Conservation (phyloP, 225 moss, liverwort and hornwort species). For the Physcomitrellopsis africana region DNA sequence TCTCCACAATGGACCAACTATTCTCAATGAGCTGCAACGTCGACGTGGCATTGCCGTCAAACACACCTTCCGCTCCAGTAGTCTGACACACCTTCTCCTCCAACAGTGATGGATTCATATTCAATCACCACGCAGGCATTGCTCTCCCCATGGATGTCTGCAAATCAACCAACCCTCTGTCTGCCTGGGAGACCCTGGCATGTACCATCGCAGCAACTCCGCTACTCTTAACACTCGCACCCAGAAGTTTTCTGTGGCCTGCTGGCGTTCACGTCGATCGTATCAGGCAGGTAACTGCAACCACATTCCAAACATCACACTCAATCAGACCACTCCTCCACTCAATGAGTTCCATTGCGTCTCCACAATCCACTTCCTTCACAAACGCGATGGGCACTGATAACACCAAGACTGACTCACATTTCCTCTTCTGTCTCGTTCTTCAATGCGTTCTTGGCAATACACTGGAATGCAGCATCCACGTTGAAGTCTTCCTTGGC, state of each 20-base stretch:
- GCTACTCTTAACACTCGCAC: conserved; percentile 60
- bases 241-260: conserved; percentile 89
- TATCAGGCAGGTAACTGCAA: conserved; percentile 93
- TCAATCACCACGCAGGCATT: neutral
- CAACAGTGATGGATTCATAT: conserved; percentile 1
- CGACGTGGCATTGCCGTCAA: neutral
- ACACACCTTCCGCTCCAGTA: conserved; percentile 29
- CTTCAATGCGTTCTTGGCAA: conserved; percentile 93
- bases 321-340: conserved; percentile 14
- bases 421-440: conserved; percentile 97
- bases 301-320: conserved; percentile 30
- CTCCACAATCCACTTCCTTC: neutral
- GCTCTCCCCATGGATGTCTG: conserved; percentile 23
- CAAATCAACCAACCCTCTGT: conserved; percentile 6
- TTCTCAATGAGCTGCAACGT: conserved; percentile 21
- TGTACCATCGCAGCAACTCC: conserved; percentile 11
- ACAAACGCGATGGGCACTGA: neutral
- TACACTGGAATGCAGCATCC: conserved; percentile 94
- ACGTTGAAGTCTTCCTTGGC: conserved; percentile 94
- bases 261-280: conserved; percentile 77
- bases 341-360: neutral
- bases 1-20: conserved; percentile 42
- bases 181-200: conserved; percentile 12
- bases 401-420: conserved; percentile 39
- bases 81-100: conserved; percentile 9